These are phyloP conservation scores for Gleditsia sinensis DNA, from an alignment of 306 rosid species.

Conservation along the genomic window DNA sequence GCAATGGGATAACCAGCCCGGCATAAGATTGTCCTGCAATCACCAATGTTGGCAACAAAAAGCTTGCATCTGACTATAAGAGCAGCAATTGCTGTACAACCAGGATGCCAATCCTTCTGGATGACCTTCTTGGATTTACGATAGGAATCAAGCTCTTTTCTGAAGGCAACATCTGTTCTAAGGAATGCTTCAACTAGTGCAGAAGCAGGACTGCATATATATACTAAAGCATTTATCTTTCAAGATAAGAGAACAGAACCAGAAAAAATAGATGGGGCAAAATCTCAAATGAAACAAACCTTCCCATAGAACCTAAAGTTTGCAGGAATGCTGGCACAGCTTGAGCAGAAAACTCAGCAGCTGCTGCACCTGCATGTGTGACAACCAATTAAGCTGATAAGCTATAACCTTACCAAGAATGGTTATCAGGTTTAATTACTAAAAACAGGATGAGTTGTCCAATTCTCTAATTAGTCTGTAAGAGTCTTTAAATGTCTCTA, in stretches of 20 bases:
- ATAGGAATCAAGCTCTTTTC: conserved; percentile 65
- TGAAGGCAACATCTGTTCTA: conserved; percentile 78
- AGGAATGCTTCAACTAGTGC: conserved; percentile 75
- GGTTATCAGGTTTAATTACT: conserved; percentile 1
- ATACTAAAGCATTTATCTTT: conserved; percentile 13
- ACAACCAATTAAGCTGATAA: conserved; percentile 11
- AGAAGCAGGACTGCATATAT: conserved; percentile 65
- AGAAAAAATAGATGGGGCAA: not conserved
- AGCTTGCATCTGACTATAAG: conserved; percentile 74
- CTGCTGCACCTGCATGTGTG: conserved; percentile 81
- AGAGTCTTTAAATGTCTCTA: too few species aligned
- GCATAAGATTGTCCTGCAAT: conserved; percentile 85
- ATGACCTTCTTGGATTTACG: conserved; percentile 69
- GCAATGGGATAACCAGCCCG: conserved; percentile 74
- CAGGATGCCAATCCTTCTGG: conserved; percentile 92
- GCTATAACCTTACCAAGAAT: not conserved
- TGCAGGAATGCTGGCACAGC: conserved; percentile 80
- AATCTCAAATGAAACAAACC: conserved; percentile 48
- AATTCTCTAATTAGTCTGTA: not conserved
- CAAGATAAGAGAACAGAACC: not conserved
- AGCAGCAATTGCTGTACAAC: conserved; percentile 82
- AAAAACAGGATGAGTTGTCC: conserved; percentile 4
- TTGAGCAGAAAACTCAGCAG: conserved; percentile 85
- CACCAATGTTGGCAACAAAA: conserved; percentile 88
- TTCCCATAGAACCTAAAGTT: conserved; percentile 41